Base-by-base conservation (phyloP, 2,329 filamentous ascomycete species). In the Fusarium irregulare region DNA sequence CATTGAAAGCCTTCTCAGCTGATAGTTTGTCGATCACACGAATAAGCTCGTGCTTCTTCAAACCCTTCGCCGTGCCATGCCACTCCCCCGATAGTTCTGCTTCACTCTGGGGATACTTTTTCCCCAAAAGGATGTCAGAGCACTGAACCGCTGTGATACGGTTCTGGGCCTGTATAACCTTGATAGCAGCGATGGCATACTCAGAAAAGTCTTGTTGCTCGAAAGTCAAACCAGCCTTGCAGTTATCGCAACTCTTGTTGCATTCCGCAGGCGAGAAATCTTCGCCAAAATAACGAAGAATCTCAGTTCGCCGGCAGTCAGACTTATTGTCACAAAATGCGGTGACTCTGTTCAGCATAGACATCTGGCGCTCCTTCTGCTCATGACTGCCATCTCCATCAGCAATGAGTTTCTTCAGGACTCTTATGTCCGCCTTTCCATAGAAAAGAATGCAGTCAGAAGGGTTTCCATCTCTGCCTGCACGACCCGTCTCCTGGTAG, bases 401-500 rank as follows among this genome's bases (percentile, higher is more conserved):
- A 30, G 91, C 85, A 68, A 99, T 97, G 88, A 98, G 92, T 66
- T 89, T 90, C 73, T 90, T 91, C 27, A 97, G 83, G 56, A 88
- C 86, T 50, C 85, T 87, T 54, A 92, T 90, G 78, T 99, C 96
- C 64, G 83, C 86, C 76, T 93, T 97, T 46, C 89, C 89, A 75
- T 96, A 99, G 80, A 91, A 98, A 16, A 99, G 86, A 78, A 94
- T 96, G 81, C 96, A 99, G 61, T 92, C 91, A 9, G 96, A 98
- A 21, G 86, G 87, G 72, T 93, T 89, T 11, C 95, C 95, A 78
- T 99, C 96, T 78, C 96, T 89, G 9, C 96, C 96, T 62, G 97
- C 96, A 74, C 96, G 92, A 2, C 96, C 96, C 46, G 96, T 99
- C 79, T 99, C 96, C 78, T 99, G 96, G 76, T 99, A 99, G 79